Percentiles rank a stretch among this genome's conserved stretches.
Evolutionary conservation across 106 monocot genomes (phyloP).

Genomic region (Dactylorhiza incarnata): DNA sequence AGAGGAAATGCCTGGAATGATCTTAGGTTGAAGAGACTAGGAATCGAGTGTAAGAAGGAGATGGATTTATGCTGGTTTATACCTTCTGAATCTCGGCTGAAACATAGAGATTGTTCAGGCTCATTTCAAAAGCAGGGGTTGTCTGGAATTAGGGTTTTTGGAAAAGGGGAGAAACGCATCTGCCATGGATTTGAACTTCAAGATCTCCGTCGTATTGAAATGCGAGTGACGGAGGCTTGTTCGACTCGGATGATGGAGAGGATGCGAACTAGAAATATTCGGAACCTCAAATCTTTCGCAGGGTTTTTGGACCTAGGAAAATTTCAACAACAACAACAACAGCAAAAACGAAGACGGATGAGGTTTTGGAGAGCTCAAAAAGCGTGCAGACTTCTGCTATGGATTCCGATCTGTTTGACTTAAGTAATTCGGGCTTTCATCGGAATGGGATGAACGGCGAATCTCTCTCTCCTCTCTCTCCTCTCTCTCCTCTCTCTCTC

Average conservation of each 20-base stretch:
- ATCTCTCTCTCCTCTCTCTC: neutral
- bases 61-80: neutral
- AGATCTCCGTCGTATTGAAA: neutral
- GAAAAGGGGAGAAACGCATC: neutral
- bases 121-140: neutral
- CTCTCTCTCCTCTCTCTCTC: slow-evolving; percentile 7
- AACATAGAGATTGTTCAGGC: neutral
- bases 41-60: neutral
- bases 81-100: neutral
- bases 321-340: neutral
- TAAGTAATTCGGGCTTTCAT: neutral
- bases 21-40: neutral
- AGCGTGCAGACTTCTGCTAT: neutral
- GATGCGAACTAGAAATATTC: neutral
- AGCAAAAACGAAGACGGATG: neutral
- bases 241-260: neutral
- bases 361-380: neutral
- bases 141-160: neutral
- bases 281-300: neutral
- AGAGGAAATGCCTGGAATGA: neutral
- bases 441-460: neutral
- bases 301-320: neutral
- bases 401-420: neutral
- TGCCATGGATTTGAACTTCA: neutral
- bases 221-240: neutral